Evolutionary conservation across 805 yeast species (phyloP).

Genomic region (Nematodospora valgi): DNA sequence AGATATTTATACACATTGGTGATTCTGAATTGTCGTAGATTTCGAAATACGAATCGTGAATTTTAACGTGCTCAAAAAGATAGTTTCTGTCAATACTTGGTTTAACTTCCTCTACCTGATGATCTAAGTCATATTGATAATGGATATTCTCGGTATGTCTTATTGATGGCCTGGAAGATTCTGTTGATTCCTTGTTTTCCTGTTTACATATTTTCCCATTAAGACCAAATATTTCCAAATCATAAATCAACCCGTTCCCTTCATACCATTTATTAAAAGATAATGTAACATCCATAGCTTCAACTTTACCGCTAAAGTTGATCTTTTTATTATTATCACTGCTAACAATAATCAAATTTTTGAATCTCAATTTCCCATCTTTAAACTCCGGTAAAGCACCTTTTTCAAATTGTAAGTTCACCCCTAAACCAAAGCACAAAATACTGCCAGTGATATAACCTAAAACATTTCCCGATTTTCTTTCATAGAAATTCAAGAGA

Average conservation of each 20-base stretch:
- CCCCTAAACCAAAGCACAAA: constrained; percentile 38
- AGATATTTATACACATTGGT: constrained; percentile 52
- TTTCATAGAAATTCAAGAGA: constrained; percentile 14
- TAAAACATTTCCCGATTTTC: constrained; percentile 24
- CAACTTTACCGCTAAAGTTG: constrained; percentile 34
- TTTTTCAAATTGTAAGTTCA: constrained; percentile 34
- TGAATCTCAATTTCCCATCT: constrained; percentile 49
- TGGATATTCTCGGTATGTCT: constrained; percentile 27
- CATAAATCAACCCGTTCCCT: constrained; percentile 50
- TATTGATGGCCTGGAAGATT: constrained; percentile 16
- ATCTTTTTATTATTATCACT: constrained; percentile 11
- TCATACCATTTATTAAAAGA: constrained; percentile 54
- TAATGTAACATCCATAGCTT: constrained; percentile 42
- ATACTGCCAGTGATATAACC: constrained; percentile 33
- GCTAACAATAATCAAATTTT: constrained; percentile 30
- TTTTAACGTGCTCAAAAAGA: constrained; percentile 35
- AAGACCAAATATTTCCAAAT: constrained; percentile 47
- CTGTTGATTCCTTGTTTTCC: constrained; percentile 9
- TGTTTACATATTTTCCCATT: constrained; percentile 32
- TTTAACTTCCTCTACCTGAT: constrained; percentile 14
- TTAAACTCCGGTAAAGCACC: constrained; percentile 40
- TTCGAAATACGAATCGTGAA: constrained; percentile 50
- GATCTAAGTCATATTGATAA: constrained; percentile 30
- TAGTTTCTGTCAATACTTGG: constrained; percentile 29
- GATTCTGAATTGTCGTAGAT: constrained; percentile 22